These are phyloP conservation scores for Diaporthe batatas DNA, from an alignment of 2,329 filamentous ascomycete species.

Conservation along the genomic window DNA sequence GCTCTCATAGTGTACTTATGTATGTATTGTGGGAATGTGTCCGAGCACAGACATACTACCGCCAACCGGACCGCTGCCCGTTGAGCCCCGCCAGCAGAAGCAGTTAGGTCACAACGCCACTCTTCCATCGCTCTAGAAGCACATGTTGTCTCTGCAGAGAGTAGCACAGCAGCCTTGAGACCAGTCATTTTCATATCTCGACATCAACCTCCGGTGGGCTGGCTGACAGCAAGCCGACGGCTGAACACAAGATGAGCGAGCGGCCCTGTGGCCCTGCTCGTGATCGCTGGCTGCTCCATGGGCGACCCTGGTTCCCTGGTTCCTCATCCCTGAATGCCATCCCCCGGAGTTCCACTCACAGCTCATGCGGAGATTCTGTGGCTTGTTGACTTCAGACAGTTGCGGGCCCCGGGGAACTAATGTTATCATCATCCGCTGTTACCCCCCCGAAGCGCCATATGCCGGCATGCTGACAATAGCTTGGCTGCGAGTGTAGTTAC, in stretches of 20 bases:
- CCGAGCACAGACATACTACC: conserved; percentile 22
- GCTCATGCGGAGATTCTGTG: conserved; percentile 23
- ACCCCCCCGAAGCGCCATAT: conserved; percentile 8
- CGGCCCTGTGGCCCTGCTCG: neutral
- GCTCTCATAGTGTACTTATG: neutral
- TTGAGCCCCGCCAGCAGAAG: conserved; percentile 26
- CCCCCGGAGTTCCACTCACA: conserved; percentile 13
- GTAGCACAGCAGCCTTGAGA: neutral
- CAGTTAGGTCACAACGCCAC: neutral
- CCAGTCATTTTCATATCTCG: neutral
- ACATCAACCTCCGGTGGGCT: neutral
- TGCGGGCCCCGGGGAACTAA: conserved; percentile 27
- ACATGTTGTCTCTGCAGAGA: neutral
- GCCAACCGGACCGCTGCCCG: conserved; percentile 7
- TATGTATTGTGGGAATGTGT: conserved; percentile 1
- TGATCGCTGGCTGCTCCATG: conserved; percentile 7
- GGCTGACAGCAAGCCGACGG: neutral
- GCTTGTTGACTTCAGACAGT: conserved; percentile 20
- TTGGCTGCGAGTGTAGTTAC: conserved; percentile 3
- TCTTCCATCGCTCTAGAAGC: neutral
- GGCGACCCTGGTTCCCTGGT: conserved; percentile 18
- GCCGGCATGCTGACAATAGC: conserved; percentile 1
- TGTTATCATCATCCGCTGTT: neutral
- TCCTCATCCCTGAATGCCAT: conserved; percentile 6
- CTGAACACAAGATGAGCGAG: conserved; percentile 1